These are phyloP conservation scores for Ceratocystis harringtonii DNA, from an alignment of 2,329 filamentous ascomycete species.

Conservation along the genomic window DNA sequence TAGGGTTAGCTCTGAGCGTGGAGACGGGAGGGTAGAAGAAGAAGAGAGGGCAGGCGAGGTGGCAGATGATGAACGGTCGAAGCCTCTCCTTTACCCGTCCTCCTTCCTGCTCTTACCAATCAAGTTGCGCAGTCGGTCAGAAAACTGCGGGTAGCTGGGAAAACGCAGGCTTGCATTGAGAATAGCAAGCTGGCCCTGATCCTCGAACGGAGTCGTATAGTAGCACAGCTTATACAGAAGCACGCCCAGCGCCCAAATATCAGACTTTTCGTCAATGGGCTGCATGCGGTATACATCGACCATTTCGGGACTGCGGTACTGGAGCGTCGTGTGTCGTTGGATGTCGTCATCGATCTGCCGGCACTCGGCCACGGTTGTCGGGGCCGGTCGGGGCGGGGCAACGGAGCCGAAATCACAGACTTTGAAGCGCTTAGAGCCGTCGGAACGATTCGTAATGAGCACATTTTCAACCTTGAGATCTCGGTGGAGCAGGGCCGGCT, in stretches of 20 bases:
- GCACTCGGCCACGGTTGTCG: slow-evolving; percentile 75
- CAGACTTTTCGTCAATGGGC: slow-evolving; percentile 95
- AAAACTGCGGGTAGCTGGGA: slow-evolving; percentile 76
- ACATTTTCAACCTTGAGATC: slow-evolving; percentile 98
- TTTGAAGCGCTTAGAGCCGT: slow-evolving; percentile 66
- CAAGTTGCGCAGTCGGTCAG: slow-evolving; percentile 72
- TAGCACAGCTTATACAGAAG: slow-evolving; percentile 96
- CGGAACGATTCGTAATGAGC: slow-evolving; percentile 54
- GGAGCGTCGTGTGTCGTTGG: slow-evolving; percentile 89
- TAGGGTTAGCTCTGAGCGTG: slow-evolving; percentile 6
- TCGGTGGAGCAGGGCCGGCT: slow-evolving; percentile 78
- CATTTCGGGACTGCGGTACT: slow-evolving; percentile 98
- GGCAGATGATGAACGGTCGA: not conserved
- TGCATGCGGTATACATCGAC: slow-evolving; percentile 94
- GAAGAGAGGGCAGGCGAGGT: not conserved
- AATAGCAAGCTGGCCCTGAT: slow-evolving; percentile 93
- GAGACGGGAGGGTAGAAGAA: not conserved
- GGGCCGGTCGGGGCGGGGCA: slow-evolving; percentile 67
- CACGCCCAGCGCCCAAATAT: slow-evolving; percentile 94
- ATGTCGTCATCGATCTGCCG: slow-evolving; percentile 91
- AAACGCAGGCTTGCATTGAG: slow-evolving; percentile 91
- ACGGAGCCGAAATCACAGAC: slow-evolving; percentile 96
- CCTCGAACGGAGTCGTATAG: slow-evolving; percentile 97
- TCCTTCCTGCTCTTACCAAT: slow-evolving; percentile 45
- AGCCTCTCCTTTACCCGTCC: too few relatives aligned